Evolutionary conservation across 1,284 basidiomycete species (phyloP), one percentile per base, ranked within the genome.

Genomic region (Kwoniella shivajii): DNA sequence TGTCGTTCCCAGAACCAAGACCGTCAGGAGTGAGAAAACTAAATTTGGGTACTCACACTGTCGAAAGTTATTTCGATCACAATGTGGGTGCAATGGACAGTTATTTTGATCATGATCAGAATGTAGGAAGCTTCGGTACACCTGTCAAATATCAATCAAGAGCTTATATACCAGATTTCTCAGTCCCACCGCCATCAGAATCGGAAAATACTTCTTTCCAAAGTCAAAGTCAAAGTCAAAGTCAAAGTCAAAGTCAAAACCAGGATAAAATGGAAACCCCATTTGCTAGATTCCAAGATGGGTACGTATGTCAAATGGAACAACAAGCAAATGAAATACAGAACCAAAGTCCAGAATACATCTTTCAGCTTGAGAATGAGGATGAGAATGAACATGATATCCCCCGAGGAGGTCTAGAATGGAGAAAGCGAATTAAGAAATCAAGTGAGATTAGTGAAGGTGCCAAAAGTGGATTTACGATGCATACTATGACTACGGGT

Each of bases 401-500:
- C 2, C 18, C 22, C n/a, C 27, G 30, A n/a, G 22, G 4, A 27
- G 42, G 18, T 4, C 18, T 26, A 11, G 41, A 27, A 13, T 18
- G 31, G 16, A 29, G n/a, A 9, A 29, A 20, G 38, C 41, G 39
- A 20, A 31, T 16, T 6, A 42, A 33, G 41, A 53, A 55, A 46
- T 14, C 27, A 30, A 47, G 39, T 22, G 43, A 46, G 31, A 13
- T 26, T 6, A 31, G 49, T 14, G 50, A 57, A 42, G 24, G 27
- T n/a, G n/a, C n/a, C n/a, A n/a, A n/a, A n/a, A n/a, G n/a, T n/a
- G n/a, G n/a, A 24, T 20, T 38, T 47, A 50, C 43, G 26, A 59
- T 47, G 24, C 38, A 54, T 34, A 44, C 47, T 16, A 55, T 56
- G 51, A 56, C 59, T 16, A 60, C 57, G 16, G 54, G 51, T 9